Base-by-base conservation (phyloP, 192 early-diverging fungal genomes). In the Backusella tarrabulga region DNA sequence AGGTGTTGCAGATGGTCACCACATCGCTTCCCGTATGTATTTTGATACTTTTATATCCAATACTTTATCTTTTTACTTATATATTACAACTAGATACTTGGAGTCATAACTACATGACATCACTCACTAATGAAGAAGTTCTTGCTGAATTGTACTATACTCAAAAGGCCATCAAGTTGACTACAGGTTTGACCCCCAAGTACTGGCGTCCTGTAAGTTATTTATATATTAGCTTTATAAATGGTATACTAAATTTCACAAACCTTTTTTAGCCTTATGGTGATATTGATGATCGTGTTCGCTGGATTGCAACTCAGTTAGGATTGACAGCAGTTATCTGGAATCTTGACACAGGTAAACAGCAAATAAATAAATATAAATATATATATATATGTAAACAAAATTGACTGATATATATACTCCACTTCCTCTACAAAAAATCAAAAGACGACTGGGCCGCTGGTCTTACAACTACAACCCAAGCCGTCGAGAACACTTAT, bases 251-350 rank as follows among this genome's bases (percentile, higher is more conserved):
- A 1, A 71, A n/a, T 0, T 23, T 41, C 26, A 17, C 17, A 35
- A 11, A 68, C 0, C 26, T 67, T 73, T 32, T 60, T 42, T 42
- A 70, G 42, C 71, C 86, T 41, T 87, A 73, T 60, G 89, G 89
- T 46, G 88, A 89, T 77, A 80, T 87, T 42, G 90, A 91, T 71
- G 86, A 87, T 19, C 79, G 90, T 56, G 85, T 90, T 29, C 81
- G 89, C 29, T 66, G 68, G 63, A 84, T 90, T 75, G 82, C 85
- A 0, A 63, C 66, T 32, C 85, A 87, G 35, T 72, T 90, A 68
- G 67, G 67, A 32, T 70, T 75, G 32, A 79, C 78, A 46, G 73
- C 78, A 5, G 54, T 79, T 26, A 79, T 79, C 73, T 79, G 78
- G 78, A 69, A 79, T 52, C 74, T 79, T 41, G 78, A 79, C 19